A percentile compares a stretch with the other conserved stretches of the same genome.
phyloP scores from a whole-genome alignment of 108 stramenopile genomes.

The Cyclotella choctawhatcheeana region DNA sequence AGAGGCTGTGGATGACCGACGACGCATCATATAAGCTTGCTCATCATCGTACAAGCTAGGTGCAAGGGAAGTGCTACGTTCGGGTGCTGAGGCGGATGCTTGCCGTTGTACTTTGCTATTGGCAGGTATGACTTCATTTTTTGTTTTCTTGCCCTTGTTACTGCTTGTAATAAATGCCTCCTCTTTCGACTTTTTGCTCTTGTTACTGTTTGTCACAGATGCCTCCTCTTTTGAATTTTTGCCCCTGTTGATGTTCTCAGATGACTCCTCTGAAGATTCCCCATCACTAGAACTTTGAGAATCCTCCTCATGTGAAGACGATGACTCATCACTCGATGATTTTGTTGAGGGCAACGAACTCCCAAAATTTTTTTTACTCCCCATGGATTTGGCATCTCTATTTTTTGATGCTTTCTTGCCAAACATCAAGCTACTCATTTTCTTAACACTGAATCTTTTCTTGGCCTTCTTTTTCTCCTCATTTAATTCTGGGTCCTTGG shows the following conservation, averaged over 20 bases:
- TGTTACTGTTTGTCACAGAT: neutral
- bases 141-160: neutral
- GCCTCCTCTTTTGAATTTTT: neutral
- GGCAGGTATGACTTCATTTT: neutral
- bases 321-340: neutral
- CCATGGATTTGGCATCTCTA: conserved; percentile 4
- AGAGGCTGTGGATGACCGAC: conserved; percentile 9
- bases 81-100: neutral
- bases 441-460: neutral
- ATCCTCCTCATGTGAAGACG: neutral
- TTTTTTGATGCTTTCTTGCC: neutral
- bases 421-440: neutral
- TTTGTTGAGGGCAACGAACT: neutral
- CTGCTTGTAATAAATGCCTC: neutral
- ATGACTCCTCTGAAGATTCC: neutral
- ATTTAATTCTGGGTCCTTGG: neutral
- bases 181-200: neutral
- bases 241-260: neutral
- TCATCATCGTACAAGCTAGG: conserved; percentile 25
- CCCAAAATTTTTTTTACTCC: neutral
- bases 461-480: neutral
- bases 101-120: neutral
- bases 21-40: conserved; percentile 23
- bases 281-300: neutral
- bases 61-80: neutral